Conservation (phyloP, 176 grass and related monocot species). For the Aegilops tauschii region DNA sequence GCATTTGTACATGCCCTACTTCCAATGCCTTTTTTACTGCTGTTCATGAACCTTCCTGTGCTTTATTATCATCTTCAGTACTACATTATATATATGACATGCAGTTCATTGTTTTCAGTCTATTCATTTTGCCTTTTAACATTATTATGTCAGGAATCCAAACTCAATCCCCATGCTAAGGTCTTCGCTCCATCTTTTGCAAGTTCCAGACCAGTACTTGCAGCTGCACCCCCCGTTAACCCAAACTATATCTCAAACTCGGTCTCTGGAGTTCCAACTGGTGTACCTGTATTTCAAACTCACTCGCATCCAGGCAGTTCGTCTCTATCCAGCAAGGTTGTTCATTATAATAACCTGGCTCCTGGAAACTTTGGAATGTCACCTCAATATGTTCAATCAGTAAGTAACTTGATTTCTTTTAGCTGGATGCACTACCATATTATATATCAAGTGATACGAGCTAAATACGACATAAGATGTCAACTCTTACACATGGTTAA, state of each 20-base stretch:
- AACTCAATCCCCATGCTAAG: constrained; percentile 87
- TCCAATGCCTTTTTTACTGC: not conserved
- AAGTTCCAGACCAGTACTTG: constrained; percentile 44
- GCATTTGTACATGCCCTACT: not conserved
- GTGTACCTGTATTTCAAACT: constrained; percentile 46
- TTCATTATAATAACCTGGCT: constrained; percentile 66
- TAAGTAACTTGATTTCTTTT: constrained; percentile 33
- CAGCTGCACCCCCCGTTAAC: constrained; percentile 47
- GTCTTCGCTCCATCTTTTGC: constrained; percentile 77
- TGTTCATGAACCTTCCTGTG: not conserved
- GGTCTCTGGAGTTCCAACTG: constrained; percentile 44
- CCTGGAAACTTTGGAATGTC: constrained; percentile 48
- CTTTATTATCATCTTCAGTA: not conserved
- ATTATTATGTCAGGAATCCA: constrained; percentile 78
- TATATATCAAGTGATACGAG: not conserved
- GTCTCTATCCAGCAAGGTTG: constrained; percentile 51
- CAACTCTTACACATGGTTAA: not conserved
- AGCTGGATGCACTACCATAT: constrained; percentile 10
- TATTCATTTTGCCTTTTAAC: constrained; percentile 7
- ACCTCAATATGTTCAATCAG: constrained; percentile 53
- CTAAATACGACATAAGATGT: not conserved
- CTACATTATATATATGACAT: not conserved
- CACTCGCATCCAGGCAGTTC: constrained; percentile 49
- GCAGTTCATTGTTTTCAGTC: constrained; percentile 6
- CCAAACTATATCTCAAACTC: constrained; percentile 49